These are phyloP conservation scores for Arthrobotrys musiformis DNA, from an alignment of 2,329 filamentous ascomycete genomes.

Conservation along the genomic window DNA sequence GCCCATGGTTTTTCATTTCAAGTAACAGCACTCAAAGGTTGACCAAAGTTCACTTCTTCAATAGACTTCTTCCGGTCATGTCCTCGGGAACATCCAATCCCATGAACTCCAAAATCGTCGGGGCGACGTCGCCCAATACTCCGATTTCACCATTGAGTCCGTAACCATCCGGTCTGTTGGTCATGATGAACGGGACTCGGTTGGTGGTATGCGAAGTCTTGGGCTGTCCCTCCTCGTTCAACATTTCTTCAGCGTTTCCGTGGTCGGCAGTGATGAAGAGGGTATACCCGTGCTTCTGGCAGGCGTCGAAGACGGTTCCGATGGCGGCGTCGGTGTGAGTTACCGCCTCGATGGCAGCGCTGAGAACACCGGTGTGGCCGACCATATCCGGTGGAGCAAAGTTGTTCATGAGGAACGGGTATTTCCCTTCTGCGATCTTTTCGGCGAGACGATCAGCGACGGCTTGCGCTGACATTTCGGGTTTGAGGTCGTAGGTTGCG, in stretches of 20 bases:
- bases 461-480: constrained; percentile 92
- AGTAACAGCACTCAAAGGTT: not conserved
- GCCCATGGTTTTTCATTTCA: not conserved
- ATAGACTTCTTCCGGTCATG: constrained; percentile 87
- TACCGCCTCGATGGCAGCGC: constrained; percentile 87
- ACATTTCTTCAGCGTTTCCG: constrained; percentile 99
- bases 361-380: constrained; percentile 96
- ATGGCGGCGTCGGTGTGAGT: constrained; percentile 93
- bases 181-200: constrained; percentile 98
- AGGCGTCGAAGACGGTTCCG: constrained; percentile 88
- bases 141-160: constrained; percentile 79
- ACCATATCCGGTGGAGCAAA: constrained; percentile 99
- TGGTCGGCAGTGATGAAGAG: constrained; percentile 97
- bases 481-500: constrained; percentile 91
- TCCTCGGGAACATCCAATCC: constrained; percentile 87
- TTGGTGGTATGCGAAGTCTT: constrained; percentile 99
- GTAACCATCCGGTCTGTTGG: constrained; percentile 91
- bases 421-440: constrained; percentile 83
- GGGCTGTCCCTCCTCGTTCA: constrained; percentile 91
- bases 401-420: constrained; percentile 99
- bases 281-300: constrained; percentile 91
- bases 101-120: constrained; percentile 91
- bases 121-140: constrained; percentile 96
- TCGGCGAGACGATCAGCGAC: constrained; percentile 91
- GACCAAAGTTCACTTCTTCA: constrained; percentile 72